These are phyloP conservation scores for Yamadazyma dendronema DNA, from an alignment of 1,139 yeast genomes.

Conservation along the genomic window DNA sequence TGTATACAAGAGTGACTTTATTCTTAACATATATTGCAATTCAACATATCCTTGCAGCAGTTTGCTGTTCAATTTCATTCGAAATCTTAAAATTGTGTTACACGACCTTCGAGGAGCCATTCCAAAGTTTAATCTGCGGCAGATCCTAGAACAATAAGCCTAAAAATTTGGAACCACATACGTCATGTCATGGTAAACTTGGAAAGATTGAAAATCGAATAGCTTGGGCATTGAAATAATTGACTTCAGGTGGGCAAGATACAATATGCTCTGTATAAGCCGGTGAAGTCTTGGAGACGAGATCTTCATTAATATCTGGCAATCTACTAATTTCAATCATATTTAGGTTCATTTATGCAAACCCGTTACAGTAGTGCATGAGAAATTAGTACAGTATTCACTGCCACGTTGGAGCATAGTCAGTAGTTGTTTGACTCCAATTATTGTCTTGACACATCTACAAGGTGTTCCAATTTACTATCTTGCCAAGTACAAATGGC, in stretches of 20 bases:
- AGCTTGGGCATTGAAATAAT: constrained; percentile 21
- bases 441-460: too few relatives aligned
- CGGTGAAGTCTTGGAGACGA: constrained; percentile 19
- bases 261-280: constrained; percentile 36
- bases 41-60: too few relatives aligned
- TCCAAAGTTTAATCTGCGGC: too few relatives aligned
- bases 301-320: constrained; percentile 16
- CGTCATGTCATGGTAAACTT: constrained; percentile 43
- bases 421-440: too few relatives aligned
- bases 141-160: not conserved
- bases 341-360: constrained; percentile 27
- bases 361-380: constrained; percentile 39
- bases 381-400: constrained; percentile 32
- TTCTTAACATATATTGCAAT: too few relatives aligned
- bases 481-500: too few relatives aligned
- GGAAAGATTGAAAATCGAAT: constrained; percentile 37
- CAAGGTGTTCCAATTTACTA: too few relatives aligned
- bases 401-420: too few relatives aligned
- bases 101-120: too few relatives aligned
- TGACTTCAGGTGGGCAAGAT: constrained; percentile 34
- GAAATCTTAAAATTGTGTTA: too few relatives aligned
- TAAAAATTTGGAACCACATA: constrained; percentile 13
- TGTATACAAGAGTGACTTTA: too few relatives aligned
- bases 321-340: constrained; percentile 26
- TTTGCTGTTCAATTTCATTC: too few relatives aligned